Base-by-base conservation (phyloP, 495 filamentous ascomycete genomes). In the Glarea lozoyensis region DNA sequence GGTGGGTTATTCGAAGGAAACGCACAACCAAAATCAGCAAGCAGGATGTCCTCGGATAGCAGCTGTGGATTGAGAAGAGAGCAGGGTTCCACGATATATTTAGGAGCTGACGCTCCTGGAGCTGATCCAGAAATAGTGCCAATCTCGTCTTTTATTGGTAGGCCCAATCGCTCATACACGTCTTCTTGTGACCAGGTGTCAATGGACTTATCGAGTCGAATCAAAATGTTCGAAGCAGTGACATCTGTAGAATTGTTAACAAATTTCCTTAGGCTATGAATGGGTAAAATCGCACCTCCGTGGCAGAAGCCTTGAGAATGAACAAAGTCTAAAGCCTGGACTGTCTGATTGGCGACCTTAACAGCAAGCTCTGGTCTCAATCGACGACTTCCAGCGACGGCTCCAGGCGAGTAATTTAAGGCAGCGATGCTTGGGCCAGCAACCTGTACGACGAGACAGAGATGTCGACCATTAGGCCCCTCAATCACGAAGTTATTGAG, bases 381-480 rank as follows among this genome's bases (percentile, higher is more conserved):
- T 35, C 46, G 23, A 12, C 41, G 18, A 19, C 18, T 44, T 9
- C 41, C 46, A 2, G 21, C 12, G 17, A 25, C 23, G 6, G 27
- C 17, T n/a, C 46, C 46, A 1, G 46, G 46, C 23, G 39, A 43
- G 6, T 49, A 34, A 27, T 44, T 40, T 17, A 49, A 44, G 13
- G 43, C 15, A 10, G 37, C 37, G 16, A 49, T 24, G 21, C 46
- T 49, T 19, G 46, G 46, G 11, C 46, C 46, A 6, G 21, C 34
- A 2, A 49, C 41, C 27, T 49, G 42, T 49, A 47, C 2, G 18
- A 67, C 65, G 4, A 61, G 39, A 42, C 60, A 63, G 5, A 55
- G 40, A 37, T 69, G 65, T n/a, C 31, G 37, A 0, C 64, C 63
- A 33, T 67, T 66, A 10, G 63, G 61, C 2, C 65, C 65, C 13